A percentile compares a stretch with the other conserved stretches of the same genome.
Conservation (phyloP, 2,329 filamentous ascomycete species). For the Decorospora gaudefroyi region DNA sequence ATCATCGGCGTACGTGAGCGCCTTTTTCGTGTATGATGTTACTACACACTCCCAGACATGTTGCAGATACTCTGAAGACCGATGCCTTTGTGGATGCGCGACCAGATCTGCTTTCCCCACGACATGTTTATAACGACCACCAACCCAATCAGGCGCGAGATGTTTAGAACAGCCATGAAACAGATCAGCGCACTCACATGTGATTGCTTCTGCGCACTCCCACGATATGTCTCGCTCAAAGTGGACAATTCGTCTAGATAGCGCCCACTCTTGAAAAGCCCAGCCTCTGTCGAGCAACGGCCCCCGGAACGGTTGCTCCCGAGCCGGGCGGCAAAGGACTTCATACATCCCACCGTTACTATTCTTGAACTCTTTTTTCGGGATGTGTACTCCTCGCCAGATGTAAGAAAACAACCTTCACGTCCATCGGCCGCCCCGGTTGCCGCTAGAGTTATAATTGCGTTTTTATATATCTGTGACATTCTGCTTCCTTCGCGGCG, state of each 20-base stretch:
- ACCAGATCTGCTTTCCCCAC: too few species aligned
- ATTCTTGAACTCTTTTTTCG: background rate
- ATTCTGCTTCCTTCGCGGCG: slow-evolving; percentile 11
- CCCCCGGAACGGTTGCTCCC: too few species aligned
- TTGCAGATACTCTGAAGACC: too few species aligned
- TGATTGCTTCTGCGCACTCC: background rate
- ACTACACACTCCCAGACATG: background rate
- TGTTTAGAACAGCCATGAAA: background rate
- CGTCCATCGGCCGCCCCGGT: background rate
- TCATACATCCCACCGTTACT: background rate
- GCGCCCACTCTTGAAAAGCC: slow-evolving; percentile 3
- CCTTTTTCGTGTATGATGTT: background rate
- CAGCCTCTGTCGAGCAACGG: background rate
- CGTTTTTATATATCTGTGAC: slow-evolving; percentile 4
- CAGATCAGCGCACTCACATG: background rate
- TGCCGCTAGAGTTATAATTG: slow-evolving; percentile 2
- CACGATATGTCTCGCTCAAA: background rate
- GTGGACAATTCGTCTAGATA: slow-evolving; percentile 4
- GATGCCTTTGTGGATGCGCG: too few species aligned
- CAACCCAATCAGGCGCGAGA: too few species aligned
- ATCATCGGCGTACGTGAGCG: slow-evolving; percentile 6
- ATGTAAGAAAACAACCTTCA: slow-evolving; percentile 1
- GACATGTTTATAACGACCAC: too few species aligned
- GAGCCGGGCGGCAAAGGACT: background rate
- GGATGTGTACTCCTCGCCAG: background rate